phyloP scores from a whole-genome alignment of 139 green algal species.

The Edaphochlamys debaryana region DNA sequence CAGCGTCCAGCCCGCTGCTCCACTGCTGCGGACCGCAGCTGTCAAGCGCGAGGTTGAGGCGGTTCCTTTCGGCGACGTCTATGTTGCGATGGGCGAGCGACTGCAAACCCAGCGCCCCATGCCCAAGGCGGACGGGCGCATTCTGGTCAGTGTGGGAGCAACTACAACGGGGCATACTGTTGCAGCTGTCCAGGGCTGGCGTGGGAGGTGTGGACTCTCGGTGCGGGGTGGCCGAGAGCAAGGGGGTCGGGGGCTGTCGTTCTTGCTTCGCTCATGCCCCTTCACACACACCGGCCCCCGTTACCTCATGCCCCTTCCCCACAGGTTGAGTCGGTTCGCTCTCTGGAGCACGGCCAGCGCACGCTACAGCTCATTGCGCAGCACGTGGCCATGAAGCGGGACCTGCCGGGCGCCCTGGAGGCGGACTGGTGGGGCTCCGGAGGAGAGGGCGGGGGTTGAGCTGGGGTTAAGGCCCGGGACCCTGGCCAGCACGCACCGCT shows the following conservation, averaged over 20 bases:
- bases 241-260: too few relatives aligned
- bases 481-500: too few relatives aligned
- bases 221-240: too few relatives aligned
- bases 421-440: slow-evolving; percentile 14
- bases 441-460: too few relatives aligned
- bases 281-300: neutral
- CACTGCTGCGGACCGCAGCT: too few relatives aligned
- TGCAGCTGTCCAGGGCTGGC: too few relatives aligned
- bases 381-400: slow-evolving; percentile 5
- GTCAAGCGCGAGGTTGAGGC: neutral
- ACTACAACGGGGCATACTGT: neutral
- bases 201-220: too few relatives aligned
- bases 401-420: slow-evolving; percentile 10
- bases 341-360: slow-evolving; percentile 1
- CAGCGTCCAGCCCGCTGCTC: too few relatives aligned
- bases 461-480: too few relatives aligned
- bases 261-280: too few relatives aligned
- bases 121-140: neutral
- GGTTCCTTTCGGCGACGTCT: slow-evolving; percentile 11
- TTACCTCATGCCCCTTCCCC: neutral
- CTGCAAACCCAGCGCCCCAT: neutral
- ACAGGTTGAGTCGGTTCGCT: slow-evolving; percentile 14
- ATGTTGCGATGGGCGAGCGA: slow-evolving; percentile 15
- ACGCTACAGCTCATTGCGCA: slow-evolving; percentile 13
- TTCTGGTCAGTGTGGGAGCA: neutral